phyloP scores from a whole-genome alignment of 306 rosid genomes.

The Delonix regia region DNA sequence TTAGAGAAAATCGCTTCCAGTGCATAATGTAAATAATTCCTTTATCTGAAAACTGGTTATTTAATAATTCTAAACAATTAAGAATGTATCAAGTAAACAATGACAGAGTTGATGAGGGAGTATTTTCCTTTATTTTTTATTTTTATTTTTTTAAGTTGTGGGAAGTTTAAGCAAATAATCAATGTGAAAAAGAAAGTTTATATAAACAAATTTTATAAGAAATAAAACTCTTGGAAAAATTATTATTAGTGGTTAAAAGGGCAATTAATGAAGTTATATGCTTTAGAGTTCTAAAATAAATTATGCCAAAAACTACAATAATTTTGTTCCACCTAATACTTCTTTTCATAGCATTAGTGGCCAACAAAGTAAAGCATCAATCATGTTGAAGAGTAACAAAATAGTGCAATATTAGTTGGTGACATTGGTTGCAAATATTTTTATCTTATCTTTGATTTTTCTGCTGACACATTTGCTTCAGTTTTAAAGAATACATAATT shows the following conservation, averaged over 20 bases:
- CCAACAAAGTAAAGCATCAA: slow-evolving; percentile 33
- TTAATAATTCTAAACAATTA: too few species aligned
- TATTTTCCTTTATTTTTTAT: too few species aligned
- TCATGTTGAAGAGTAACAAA: slow-evolving; percentile 27
- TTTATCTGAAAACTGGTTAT: too few species aligned
- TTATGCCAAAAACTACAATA: not conserved
- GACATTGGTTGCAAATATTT: not conserved
- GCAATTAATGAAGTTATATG: slow-evolving; percentile 13
- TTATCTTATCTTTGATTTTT: not conserved
- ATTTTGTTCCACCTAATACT: slow-evolving; percentile 29
- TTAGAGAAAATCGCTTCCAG: too few species aligned
- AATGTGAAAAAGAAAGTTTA: too few species aligned
- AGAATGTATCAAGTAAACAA: too few species aligned
- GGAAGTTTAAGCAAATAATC: too few species aligned
- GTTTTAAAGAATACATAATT: not conserved
- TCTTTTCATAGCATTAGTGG: slow-evolving; percentile 10
- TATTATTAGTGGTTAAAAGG: not conserved
- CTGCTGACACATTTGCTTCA: not conserved
- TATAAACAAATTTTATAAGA: too few species aligned
- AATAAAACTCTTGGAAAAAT: too few species aligned
- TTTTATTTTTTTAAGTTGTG: too few species aligned
- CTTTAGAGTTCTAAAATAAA: not conserved
- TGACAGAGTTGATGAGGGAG: too few species aligned
- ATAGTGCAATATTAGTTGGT: not conserved
- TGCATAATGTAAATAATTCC: too few species aligned